These are phyloP conservation scores for Cladophialophora psammophila DNA, from an alignment of 2,329 filamentous ascomycete genomes.

Conservation along the genomic window DNA sequence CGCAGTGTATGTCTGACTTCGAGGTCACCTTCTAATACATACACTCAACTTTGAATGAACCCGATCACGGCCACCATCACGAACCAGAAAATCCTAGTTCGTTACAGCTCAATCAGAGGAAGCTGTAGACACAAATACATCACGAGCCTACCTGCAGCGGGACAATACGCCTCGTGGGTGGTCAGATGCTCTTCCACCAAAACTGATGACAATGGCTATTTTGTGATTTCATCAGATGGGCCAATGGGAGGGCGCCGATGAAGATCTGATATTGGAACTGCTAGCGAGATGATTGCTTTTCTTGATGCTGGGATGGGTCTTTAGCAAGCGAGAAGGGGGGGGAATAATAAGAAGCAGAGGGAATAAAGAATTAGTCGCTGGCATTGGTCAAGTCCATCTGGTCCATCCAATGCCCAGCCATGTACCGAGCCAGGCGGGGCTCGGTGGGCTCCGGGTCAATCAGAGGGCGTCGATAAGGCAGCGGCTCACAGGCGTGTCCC, in stretches of 20 bases:
- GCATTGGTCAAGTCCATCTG: constrained; percentile 11
- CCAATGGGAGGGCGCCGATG: neutral
- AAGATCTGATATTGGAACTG: neutral
- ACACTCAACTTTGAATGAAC: neutral
- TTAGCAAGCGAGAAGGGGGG: neutral
- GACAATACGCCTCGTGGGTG: neutral
- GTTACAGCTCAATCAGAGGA: neutral
- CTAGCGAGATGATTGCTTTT: neutral
- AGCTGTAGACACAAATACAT: neutral
- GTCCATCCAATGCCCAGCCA: constrained; percentile 1
- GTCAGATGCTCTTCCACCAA: neutral
- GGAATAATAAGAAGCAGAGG: neutral
- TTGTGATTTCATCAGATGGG: neutral
- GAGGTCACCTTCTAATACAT: neutral
- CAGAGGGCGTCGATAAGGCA: constrained; percentile 2
- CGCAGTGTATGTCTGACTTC: neutral
- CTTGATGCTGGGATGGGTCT: neutral
- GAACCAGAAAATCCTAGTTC: neutral
- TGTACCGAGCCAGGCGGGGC: constrained; percentile 12
- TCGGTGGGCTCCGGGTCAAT: constrained; percentile 30
- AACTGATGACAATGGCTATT: neutral
- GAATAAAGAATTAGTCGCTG: constrained; percentile 14
- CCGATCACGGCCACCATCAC: neutral
- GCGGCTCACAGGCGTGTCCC: neutral
- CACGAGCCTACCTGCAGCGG: neutral